Percentiles rank a stretch among this genome's conserved stretches.
phyloP scores from a whole-genome alignment of 2,329 filamentous ascomycete genomes.

The Zymoseptoria pseudotritici region DNA sequence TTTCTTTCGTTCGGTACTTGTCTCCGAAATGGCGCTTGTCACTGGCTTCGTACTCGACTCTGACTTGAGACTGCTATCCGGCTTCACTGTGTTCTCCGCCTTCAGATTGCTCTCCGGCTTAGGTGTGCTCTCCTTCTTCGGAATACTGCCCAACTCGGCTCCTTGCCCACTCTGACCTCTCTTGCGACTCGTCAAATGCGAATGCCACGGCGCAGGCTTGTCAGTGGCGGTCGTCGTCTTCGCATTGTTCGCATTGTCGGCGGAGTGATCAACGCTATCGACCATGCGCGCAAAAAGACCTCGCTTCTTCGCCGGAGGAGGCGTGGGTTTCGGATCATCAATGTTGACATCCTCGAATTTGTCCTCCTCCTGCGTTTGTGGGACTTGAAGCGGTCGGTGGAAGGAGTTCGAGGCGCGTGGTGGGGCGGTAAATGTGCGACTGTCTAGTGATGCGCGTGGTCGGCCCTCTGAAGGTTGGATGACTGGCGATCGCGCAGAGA shows the following conservation, averaged over 20 bases:
- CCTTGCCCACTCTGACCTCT: conserved; percentile 62
- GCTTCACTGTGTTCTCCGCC: conserved; percentile 10
- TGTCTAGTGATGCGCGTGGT: conserved; percentile 76
- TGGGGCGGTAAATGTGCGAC: conserved; percentile 46
- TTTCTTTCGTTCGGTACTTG: conserved; percentile 3
- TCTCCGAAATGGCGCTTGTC: neutral
- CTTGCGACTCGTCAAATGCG: conserved; percentile 62
- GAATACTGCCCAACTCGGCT: conserved; percentile 61
- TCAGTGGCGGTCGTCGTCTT: conserved; percentile 10
- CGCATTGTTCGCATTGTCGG: conserved; percentile 22
- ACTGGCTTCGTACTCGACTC: conserved; percentile 1
- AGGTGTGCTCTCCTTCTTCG: conserved; percentile 21
- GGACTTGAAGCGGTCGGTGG: conserved; percentile 26
- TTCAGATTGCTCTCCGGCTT: conserved; percentile 19
- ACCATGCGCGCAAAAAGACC: conserved; percentile 77
- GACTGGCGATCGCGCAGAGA: conserved; percentile 78
- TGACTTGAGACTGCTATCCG: neutral
- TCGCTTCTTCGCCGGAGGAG: conserved; percentile 56
- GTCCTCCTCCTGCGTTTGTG: conserved; percentile 36
- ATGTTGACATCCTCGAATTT: conserved; percentile 86
- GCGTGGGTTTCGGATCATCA: conserved; percentile 59
- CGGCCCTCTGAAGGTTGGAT: conserved; percentile 48
- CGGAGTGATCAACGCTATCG: conserved; percentile 40
- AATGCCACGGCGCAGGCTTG: conserved; percentile 33
- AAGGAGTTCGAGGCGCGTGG: conserved; percentile 33